phyloP scores from a whole-genome alignment of 148 eudicot species.

The Pouteria glomerata region DNA sequence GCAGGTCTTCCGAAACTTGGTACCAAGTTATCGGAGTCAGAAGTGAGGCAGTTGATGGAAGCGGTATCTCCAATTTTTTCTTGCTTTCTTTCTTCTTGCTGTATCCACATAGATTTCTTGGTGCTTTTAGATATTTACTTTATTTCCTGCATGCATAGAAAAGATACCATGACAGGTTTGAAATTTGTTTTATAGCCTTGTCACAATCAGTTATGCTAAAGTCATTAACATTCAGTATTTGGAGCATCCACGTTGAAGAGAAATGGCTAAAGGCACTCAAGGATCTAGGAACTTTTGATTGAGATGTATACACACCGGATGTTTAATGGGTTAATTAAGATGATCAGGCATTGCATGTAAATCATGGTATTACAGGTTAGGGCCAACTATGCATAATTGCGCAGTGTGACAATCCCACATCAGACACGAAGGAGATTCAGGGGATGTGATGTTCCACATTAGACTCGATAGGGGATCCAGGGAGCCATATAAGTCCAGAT shows the following conservation, averaged over 20 bases:
- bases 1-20: constrained; percentile 87
- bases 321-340: background rate
- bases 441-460: too few relatives aligned
- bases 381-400: too few relatives aligned
- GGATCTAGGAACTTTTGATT: background rate
- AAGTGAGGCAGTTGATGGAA: constrained; percentile 91
- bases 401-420: too few relatives aligned
- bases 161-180: background rate
- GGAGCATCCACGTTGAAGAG: background rate
- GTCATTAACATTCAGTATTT: background rate
- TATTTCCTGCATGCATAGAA: background rate
- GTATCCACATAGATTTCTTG: background rate
- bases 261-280: background rate
- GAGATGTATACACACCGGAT: background rate
- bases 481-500: too few relatives aligned
- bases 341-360: background rate
- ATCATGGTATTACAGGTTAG: background rate
- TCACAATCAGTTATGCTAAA: background rate
- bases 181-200: background rate
- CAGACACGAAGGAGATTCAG: too few relatives aligned
- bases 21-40: constrained; percentile 75
- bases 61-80: constrained; percentile 48
- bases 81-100: background rate
- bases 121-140: background rate
- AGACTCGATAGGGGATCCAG: too few relatives aligned